A percentile compares a stretch with the other conserved stretches of the same genome.
These are phyloP conservation scores for Tolypocladium tropicale DNA, from an alignment of 2,329 filamentous ascomycete species.

Conservation along the genomic window DNA sequence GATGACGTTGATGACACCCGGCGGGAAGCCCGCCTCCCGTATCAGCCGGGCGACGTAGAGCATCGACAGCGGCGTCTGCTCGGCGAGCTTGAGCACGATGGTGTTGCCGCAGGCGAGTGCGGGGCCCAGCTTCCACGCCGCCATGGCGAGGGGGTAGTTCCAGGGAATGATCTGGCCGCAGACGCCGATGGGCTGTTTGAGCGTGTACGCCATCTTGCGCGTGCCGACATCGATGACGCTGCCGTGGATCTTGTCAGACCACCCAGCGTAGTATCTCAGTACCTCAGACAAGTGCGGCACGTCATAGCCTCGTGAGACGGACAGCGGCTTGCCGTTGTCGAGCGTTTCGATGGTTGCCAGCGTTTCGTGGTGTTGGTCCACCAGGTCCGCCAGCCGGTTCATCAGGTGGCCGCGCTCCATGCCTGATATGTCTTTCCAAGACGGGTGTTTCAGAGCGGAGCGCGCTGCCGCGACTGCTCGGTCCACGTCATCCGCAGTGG, in stretches of 20 bases:
- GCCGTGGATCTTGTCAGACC: slow-evolving; percentile 68
- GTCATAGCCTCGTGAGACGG: slow-evolving; percentile 54
- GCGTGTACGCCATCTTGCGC: slow-evolving; percentile 66
- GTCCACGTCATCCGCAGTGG: slow-evolving; percentile 19
- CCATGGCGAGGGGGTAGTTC: slow-evolving; percentile 50
- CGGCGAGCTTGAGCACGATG: slow-evolving; percentile 54
- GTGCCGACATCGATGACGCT: slow-evolving; percentile 61
- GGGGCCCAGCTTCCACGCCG: slow-evolving; percentile 64
- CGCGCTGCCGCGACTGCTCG: slow-evolving; percentile 37
- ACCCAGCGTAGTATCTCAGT: slow-evolving; percentile 67
- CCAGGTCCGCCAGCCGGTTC: slow-evolving; percentile 59
- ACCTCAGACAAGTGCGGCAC: slow-evolving; percentile 35
- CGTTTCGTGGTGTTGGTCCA: slow-evolving; percentile 49
- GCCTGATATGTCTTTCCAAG: slow-evolving; percentile 58
- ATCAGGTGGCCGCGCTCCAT: slow-evolving; percentile 60
- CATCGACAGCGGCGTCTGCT: slow-evolving; percentile 57
- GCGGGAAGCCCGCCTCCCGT: slow-evolving; percentile 65
- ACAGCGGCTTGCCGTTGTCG: slow-evolving; percentile 67
- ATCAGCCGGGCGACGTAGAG: slow-evolving; percentile 57
- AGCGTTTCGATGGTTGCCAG: slow-evolving; percentile 57
- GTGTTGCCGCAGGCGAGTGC: slow-evolving; percentile 55
- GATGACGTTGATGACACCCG: slow-evolving; percentile 67
- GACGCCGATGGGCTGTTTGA: slow-evolving; percentile 66
- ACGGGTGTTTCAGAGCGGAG: slow-evolving; percentile 54
- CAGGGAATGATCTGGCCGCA: slow-evolving; percentile 64